Conservation (phyloP, 2,329 filamentous ascomycete genomes). For the Monilinia aucupariae region DNA sequence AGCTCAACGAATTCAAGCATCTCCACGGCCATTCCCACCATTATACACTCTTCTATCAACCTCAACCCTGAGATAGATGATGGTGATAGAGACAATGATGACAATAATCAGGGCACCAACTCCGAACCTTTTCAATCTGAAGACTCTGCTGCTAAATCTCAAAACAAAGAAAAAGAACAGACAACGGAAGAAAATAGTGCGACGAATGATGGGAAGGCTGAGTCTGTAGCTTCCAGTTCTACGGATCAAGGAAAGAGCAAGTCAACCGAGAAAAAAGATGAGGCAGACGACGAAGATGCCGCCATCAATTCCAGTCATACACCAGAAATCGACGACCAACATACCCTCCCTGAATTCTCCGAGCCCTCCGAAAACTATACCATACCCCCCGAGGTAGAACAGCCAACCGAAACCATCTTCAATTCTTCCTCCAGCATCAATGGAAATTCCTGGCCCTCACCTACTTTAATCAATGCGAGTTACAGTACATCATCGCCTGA, state of each 20-base stretch:
- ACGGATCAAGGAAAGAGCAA: background rate
- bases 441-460: too few relatives aligned
- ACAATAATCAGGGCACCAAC: background rate
- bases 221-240: background rate
- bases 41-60: background rate
- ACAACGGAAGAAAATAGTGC: background rate
- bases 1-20: background rate
- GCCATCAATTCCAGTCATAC: background rate
- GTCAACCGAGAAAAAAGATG: background rate
- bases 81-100: background rate
- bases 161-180: background rate
- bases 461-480: too few relatives aligned
- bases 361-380: background rate
- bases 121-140: background rate
- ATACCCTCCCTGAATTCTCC: background rate
- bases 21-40: background rate
- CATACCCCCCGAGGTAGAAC: too few relatives aligned
- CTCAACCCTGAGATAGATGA: background rate
- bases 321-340: background rate
- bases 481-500: too few relatives aligned
- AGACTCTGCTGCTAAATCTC: background rate
- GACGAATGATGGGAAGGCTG: background rate
- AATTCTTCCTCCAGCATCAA: too few relatives aligned
- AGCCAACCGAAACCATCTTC: too few relatives aligned
- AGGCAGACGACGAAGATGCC: background rate